These are phyloP conservation scores for Yamadazyma philogaea DNA, from an alignment of 805 yeast species.

Conservation along the genomic window DNA sequence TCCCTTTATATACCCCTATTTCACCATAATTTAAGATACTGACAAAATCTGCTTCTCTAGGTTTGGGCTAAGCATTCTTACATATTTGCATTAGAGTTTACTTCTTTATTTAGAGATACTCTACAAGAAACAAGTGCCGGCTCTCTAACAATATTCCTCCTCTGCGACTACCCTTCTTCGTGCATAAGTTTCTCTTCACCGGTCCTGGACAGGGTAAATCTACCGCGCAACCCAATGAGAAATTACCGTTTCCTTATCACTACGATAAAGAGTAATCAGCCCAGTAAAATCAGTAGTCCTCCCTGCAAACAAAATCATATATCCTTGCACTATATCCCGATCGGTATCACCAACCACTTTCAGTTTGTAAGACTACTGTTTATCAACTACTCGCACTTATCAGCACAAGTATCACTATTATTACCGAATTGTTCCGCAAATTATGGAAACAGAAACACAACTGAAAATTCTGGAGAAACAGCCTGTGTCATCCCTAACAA, in stretches of 20 bases:
- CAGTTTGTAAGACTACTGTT: background rate
- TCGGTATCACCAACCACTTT: background rate
- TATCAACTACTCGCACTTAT: background rate
- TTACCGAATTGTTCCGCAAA: background rate
- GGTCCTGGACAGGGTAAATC: background rate
- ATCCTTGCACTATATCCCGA: background rate
- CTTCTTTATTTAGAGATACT: too few relatives aligned
- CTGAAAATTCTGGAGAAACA: constrained; percentile 12
- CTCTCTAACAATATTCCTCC: background rate
- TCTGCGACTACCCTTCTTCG: background rate
- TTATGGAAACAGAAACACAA: constrained; percentile 4
- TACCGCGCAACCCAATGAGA: constrained; percentile 9
- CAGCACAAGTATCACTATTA: background rate
- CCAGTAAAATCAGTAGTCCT: background rate
- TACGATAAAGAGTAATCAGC: constrained; percentile 1
- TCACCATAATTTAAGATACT: too few relatives aligned
- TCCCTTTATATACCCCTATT: too few relatives aligned
- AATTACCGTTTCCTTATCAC: constrained; percentile 7
- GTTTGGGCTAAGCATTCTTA: too few relatives aligned
- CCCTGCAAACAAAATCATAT: background rate
- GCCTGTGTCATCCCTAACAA: constrained; percentile 36
- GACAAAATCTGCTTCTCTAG: too few relatives aligned
- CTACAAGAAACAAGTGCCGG: too few relatives aligned
- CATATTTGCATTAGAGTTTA: too few relatives aligned
- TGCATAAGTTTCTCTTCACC: background rate